phyloP scores from a whole-genome alignment of 2,329 filamentous ascomycete species.

The Hypoxylon rubiginosum region DNA sequence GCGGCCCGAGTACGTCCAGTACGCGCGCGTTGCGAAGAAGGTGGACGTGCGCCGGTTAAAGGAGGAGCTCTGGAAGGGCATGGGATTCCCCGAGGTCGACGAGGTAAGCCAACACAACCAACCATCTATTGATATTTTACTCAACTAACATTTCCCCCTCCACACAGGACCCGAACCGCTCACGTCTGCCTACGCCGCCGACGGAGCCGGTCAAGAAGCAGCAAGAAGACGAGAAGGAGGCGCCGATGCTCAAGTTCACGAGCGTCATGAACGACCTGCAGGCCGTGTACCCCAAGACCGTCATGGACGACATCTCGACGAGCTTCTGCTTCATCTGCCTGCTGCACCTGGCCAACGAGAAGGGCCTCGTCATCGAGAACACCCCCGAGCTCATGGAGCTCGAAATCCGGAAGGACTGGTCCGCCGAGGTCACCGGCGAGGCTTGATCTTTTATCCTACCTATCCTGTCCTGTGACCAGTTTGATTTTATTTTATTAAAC shows the following conservation, averaged over 20 bases:
- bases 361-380: constrained; percentile 83
- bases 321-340: constrained; percentile 94
- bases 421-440: constrained; percentile 65
- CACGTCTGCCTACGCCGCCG: constrained; percentile 50
- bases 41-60: constrained; percentile 77
- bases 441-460: constrained; percentile 1
- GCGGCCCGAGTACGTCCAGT: constrained; percentile 77
- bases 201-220: constrained; percentile 44
- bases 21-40: constrained; percentile 78
- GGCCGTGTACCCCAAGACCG: constrained; percentile 84
- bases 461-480: background rate
- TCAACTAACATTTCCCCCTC: constrained; percentile 11
- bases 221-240: constrained; percentile 52
- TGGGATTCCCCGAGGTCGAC: constrained; percentile 66
- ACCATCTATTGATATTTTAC: background rate
- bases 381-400: constrained; percentile 70
- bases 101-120: constrained; percentile 56
- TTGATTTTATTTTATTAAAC: no score
- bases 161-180: constrained; percentile 46
- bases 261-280: constrained; percentile 91
- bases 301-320: constrained; percentile 95
- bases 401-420: constrained; percentile 73
- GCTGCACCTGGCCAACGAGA: constrained; percentile 92
- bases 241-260: constrained; percentile 82
- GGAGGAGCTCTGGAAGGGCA: constrained; percentile 78